Percentiles rank a stretch among this genome's conserved stretches.
Conservation (phyloP, 257 asterid species). For the Echium plantagineum region DNA sequence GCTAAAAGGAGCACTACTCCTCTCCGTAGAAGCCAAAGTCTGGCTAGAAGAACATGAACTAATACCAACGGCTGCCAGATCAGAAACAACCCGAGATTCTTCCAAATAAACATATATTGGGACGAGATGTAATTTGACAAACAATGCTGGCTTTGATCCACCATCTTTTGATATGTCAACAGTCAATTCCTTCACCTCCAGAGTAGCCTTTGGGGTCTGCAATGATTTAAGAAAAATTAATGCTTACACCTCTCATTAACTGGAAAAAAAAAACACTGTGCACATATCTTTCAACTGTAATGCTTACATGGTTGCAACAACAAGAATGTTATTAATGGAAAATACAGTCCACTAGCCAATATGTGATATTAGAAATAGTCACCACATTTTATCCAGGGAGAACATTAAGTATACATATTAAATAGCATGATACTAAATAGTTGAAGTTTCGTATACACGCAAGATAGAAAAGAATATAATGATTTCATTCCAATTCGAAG, state of each 20-base stretch:
- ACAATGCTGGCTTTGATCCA: slow-evolving; percentile 66
- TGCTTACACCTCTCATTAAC: too few species aligned
- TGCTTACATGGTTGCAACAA: neutral
- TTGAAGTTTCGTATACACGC: too few species aligned
- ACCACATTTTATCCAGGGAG: neutral
- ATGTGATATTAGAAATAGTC: neutral
- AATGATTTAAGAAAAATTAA: slow-evolving; percentile 15
- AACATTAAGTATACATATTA: too few species aligned
- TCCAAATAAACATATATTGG: slow-evolving; percentile 60
- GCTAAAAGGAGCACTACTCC: slow-evolving; percentile 62
- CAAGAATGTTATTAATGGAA: neutral
- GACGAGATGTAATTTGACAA: slow-evolving; percentile 68
- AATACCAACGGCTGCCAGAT: slow-evolving; percentile 33
- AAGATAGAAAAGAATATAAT: too few species aligned
- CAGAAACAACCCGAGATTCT: slow-evolving; percentile 42
- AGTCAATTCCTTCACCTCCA: slow-evolving; percentile 79
- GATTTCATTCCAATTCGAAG: too few species aligned
- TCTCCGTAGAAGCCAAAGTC: slow-evolving; percentile 25
- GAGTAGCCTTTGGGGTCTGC: slow-evolving; percentile 74
- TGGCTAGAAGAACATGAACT: slow-evolving; percentile 37
- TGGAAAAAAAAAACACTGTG: too few species aligned
- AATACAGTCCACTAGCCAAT: neutral
- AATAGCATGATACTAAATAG: too few species aligned
- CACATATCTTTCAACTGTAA: neutral
- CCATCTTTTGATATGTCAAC: slow-evolving; percentile 85